Evolutionary conservation across 148 eudicot genomes (phyloP).

Genomic region (Polygonum maritimum): DNA sequence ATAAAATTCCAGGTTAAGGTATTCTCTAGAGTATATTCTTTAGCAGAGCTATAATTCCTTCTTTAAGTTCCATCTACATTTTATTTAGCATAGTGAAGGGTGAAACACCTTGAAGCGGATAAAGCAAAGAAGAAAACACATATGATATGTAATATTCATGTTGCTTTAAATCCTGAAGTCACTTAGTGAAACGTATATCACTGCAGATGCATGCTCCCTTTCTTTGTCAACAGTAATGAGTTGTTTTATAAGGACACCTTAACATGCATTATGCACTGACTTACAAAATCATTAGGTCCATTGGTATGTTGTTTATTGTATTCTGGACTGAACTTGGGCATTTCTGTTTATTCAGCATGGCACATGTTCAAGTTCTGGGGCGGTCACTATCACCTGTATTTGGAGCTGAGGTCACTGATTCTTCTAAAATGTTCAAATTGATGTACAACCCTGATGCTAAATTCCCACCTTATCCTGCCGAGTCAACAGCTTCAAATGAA

Average conservation of each 20-base stretch:
- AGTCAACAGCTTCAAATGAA: constrained; percentile 9
- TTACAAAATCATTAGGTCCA: neutral
- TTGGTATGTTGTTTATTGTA: neutral
- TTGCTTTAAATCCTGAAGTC: neutral
- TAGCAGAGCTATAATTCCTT: neutral
- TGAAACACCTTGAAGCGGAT: neutral
- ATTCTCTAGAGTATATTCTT: neutral
- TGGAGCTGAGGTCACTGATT: constrained; percentile 27
- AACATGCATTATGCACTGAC: neutral
- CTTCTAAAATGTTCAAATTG: constrained; percentile 30
- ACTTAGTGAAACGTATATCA: neutral
- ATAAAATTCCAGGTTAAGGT: neutral
- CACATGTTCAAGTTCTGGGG: constrained; percentile 57
- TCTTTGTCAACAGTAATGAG: neutral
- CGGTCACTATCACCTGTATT: constrained; percentile 55
- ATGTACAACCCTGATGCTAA: constrained; percentile 34
- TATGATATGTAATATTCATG: neutral
- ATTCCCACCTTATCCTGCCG: constrained; percentile 11
- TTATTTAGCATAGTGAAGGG: neutral
- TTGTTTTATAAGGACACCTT: neutral
- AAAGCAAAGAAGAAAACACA: neutral
- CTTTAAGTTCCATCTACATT: neutral
- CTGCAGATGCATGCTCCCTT: neutral
- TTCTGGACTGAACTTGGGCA: neutral
- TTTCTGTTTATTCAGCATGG: constrained; percentile 28